Evolutionary conservation across 768 basidiomycete species (phyloP), one percentile per base, ranked within the genome.

Genomic region (Neoboletus magnificus): DNA sequence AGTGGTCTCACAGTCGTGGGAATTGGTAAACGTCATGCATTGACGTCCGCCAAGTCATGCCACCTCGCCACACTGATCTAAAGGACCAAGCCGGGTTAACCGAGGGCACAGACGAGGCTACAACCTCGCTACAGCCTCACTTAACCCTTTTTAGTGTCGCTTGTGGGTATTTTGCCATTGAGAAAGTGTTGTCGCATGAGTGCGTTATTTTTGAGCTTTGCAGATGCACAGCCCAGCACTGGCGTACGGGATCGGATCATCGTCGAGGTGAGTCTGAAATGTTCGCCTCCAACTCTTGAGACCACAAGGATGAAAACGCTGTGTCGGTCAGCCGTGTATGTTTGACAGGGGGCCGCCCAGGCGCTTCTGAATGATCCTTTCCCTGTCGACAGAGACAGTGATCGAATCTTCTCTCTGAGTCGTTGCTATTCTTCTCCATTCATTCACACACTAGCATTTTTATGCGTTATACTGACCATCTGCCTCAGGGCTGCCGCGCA

Each of bases 371-470:
- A 58, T 68, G 70, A 71, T 62, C 29, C 27, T n/a, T 22, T 62
- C 52, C 59, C 61, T 22, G 62, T 60, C 52, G 2, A 16, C 10
- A 7, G 13, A n/a, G 54, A 50, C 59, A 30, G 62, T 63, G 61
- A 60, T 13, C 5, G 7, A 52, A 71, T 71, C 70, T 71, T 71
- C 70, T 71, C 71, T 73, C 71, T 73, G 70, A 71, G 33, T 51
- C 32, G 12, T 54, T 22, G 23, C 45, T 36, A 15, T 40, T 50
- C 5, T 43, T 39, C n/a, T 18, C 36, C 35, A 2, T 30, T 30
- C 43, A 1, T 45, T 35, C 48, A 20, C 49, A 41, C n/a, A 11
- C 22, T 18, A 13, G 33, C 25, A 2, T 7, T 29, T 51, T 41
- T 18, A 23, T 25, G 40, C 43, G 46, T 48, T 30, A 23, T 52